Percentiles rank a stretch among this genome's conserved stretches.
Evolutionary conservation across 805 yeast genomes (phyloP).

Genomic region (Ogataea henricii): DNA sequence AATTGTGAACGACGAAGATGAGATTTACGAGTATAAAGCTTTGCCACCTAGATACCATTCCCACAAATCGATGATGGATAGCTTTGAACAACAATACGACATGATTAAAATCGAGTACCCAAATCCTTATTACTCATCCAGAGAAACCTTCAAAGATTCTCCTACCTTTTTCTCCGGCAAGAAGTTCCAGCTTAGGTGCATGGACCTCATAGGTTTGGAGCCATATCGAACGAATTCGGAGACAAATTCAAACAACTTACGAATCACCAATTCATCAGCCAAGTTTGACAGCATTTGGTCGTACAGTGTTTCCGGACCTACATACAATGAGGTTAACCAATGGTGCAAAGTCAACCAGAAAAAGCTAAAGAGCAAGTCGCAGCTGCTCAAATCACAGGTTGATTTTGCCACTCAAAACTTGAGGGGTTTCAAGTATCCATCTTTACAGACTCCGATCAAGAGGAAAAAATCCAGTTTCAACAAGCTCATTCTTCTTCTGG

Average conservation of each 20-base stretch:
- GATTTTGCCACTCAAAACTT: conserved; percentile 46
- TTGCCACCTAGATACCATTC: conserved; percentile 23
- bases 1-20: conserved; percentile 9
- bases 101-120: conserved; percentile 53
- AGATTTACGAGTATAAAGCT: conserved; percentile 13
- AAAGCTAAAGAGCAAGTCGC: conserved; percentile 21
- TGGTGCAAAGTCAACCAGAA: conserved; percentile 34
- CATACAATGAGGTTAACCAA: conserved; percentile 36
- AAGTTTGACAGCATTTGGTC: conserved; percentile 41
- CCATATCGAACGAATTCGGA: conserved; percentile 10
- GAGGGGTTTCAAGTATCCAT: conserved; percentile 41
- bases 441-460: conserved; percentile 32
- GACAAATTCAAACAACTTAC: conserved; percentile 11
- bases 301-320: conserved; percentile 52
- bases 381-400: conserved; percentile 48
- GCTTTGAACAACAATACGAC: conserved; percentile 45
- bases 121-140: conserved; percentile 64
- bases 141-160: conserved; percentile 49
- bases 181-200: conserved; percentile 50
- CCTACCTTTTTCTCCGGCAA: conserved; percentile 72
- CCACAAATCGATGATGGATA: conserved; percentile 22
- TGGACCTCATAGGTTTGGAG: conserved; percentile 32
- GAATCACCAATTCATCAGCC: neutral
- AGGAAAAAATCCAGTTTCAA: conserved; percentile 41
- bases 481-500: conserved; percentile 54